Conservation (phyloP, 768 basidiomycete genomes). For the Podaxis pistillaris region DNA sequence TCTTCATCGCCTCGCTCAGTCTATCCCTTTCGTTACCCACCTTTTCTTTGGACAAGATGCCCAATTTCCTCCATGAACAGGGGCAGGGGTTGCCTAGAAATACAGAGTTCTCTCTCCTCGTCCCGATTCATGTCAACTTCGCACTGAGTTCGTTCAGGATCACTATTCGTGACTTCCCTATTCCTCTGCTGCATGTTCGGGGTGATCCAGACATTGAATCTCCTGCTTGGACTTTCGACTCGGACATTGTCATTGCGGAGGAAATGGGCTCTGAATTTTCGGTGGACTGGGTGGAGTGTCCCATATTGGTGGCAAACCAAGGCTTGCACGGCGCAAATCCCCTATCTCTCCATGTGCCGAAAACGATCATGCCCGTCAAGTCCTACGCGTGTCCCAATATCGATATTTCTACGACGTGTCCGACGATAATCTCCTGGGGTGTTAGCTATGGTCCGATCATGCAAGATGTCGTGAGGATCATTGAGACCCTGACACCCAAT, state of each 20-base stretch:
- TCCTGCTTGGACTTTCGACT: conserved; percentile 61
- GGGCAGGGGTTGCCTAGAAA: conserved; percentile 68
- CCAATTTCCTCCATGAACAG: conserved; percentile 63
- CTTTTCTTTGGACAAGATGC: conserved; percentile 51
- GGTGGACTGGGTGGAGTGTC: conserved; percentile 70
- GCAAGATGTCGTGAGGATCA: conserved; percentile 79
- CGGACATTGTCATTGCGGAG: conserved; percentile 83
- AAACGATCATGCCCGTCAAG: conserved; percentile 95
- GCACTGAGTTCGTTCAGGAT: conserved; percentile 58
- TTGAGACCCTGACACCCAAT: conserved; percentile 78
- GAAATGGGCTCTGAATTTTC: conserved; percentile 72
- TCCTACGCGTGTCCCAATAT: conserved; percentile 80
- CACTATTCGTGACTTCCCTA: conserved; percentile 82
- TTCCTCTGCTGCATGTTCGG: conserved; percentile 64
- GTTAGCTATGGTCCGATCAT: conserved; percentile 84
- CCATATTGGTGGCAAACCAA: conserved; percentile 55
- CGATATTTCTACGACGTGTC: conserved; percentile 56
- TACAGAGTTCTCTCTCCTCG: conserved; percentile 72
- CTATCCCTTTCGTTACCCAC: conserved; percentile 59
- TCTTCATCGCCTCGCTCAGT: conserved; percentile 55
- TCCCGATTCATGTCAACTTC: conserved; percentile 80
- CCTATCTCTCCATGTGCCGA: conserved; percentile 68
- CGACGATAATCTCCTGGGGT: conserved; percentile 85
- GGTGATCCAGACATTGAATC: conserved; percentile 20
- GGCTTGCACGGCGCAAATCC: conserved; percentile 49